Conservation (phyloP, 441 rosid genomes). For the Hypseocharis bilobata region DNA sequence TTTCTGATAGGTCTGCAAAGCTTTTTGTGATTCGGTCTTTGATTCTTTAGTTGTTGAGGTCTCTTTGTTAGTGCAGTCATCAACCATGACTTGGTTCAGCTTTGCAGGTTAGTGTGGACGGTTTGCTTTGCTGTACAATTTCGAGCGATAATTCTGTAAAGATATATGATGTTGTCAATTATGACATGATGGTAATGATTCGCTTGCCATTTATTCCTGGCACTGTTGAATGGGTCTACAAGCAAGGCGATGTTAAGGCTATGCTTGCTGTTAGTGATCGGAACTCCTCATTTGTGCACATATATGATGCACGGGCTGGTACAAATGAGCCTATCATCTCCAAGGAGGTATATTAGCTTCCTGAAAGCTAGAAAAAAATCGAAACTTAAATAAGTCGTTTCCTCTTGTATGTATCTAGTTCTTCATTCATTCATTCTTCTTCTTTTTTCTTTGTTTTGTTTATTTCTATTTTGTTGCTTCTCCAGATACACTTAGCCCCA, state of each 20-base stretch:
- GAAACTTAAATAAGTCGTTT: neutral
- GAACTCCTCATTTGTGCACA: constrained; percentile 55
- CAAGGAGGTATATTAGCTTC: constrained; percentile 43
- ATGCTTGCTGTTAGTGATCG: constrained; percentile 75
- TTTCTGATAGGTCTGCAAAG: too few species aligned
- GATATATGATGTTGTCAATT: constrained; percentile 86
- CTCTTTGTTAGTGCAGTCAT: constrained; percentile 28
- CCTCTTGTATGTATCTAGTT: neutral
- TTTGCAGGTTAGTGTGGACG: constrained; percentile 90
- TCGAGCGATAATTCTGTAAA: constrained; percentile 71
- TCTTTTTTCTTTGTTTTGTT: neutral
- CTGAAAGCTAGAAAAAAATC: neutral
- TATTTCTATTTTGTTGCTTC: too few species aligned
- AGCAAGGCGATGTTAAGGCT: constrained; percentile 87
- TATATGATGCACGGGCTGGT: constrained; percentile 86
- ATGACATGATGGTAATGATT: constrained; percentile 96
- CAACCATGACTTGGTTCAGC: constrained; percentile 55
- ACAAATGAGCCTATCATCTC: constrained; percentile 70
- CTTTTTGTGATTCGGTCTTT: neutral
- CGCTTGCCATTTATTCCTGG: constrained; percentile 68
- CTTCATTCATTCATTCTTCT: neutral
- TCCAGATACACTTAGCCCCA: constrained; percentile 62
- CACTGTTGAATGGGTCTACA: constrained; percentile 79
- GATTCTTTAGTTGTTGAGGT: constrained; percentile 1
- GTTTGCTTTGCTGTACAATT: constrained; percentile 90